These are phyloP conservation scores for Lentinula sp. DNA, from an alignment of 768 basidiomycete species.

Conservation along the genomic window DNA sequence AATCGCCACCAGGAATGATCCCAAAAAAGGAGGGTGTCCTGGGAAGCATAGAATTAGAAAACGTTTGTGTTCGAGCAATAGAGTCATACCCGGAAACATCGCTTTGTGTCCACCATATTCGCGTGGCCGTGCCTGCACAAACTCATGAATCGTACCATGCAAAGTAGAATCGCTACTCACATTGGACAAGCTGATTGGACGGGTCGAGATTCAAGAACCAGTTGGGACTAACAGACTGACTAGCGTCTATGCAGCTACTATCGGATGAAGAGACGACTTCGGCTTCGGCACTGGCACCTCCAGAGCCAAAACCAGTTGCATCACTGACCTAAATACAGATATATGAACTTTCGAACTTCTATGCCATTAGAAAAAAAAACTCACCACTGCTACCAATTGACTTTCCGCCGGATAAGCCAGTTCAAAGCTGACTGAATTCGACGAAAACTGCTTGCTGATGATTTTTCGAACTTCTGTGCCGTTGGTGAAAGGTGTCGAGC, in stretches of 20 bases:
- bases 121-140: slow-evolving; percentile 25
- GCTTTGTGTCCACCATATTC: slow-evolving; percentile 59
- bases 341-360: not conserved
- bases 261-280: slow-evolving; percentile 46
- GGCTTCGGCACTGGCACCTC: slow-evolving; percentile 68
- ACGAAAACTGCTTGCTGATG: slow-evolving; percentile 44
- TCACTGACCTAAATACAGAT: slow-evolving; percentile 46
- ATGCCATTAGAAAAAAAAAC: slow-evolving; percentile 20
- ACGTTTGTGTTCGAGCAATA: not conserved
- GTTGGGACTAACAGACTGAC: slow-evolving; percentile 35
- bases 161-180: slow-evolving; percentile 17
- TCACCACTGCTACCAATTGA: slow-evolving; percentile 71
- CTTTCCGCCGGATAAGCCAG: slow-evolving; percentile 62
- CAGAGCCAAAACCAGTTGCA: slow-evolving; percentile 54
- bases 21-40: slow-evolving; percentile 62
- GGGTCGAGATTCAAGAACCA: slow-evolving; percentile 63
- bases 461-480: slow-evolving; percentile 61
- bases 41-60: not conserved
- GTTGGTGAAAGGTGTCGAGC: slow-evolving; percentile 53
- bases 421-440: slow-evolving; percentile 41
- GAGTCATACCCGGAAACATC: slow-evolving; percentile 46
- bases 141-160: not conserved
- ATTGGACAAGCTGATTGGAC: slow-evolving; percentile 59
- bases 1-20: slow-evolving; percentile 75
- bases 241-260: slow-evolving; percentile 54